Evolutionary conservation across 306 rosid genomes (phyloP).

Genomic region (Morella rubra): DNA sequence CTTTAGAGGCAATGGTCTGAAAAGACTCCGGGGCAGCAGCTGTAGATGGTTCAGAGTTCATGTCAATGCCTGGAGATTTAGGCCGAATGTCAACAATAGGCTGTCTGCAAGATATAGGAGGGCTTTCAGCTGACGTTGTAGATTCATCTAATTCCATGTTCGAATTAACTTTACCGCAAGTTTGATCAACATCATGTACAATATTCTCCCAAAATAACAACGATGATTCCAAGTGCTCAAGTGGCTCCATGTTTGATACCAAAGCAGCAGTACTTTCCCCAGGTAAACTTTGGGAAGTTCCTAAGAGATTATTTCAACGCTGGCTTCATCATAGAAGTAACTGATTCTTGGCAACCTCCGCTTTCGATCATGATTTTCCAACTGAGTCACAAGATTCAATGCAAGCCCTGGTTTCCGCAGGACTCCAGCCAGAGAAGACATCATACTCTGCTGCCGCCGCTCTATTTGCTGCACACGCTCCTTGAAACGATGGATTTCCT

Average conservation of each 20-base stretch:
- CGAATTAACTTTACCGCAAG: constrained; percentile 29
- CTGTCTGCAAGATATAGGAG: constrained; percentile 44
- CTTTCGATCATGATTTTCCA: constrained; percentile 53
- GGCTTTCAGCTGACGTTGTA: constrained; percentile 44
- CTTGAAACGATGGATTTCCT: constrained; percentile 35
- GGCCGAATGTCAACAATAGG: constrained; percentile 42
- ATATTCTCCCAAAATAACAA: constrained; percentile 62
- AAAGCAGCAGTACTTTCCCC: constrained; percentile 28
- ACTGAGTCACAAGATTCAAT: constrained; percentile 40
- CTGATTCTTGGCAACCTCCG: constrained; percentile 54
- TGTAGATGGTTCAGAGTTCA: constrained; percentile 57
- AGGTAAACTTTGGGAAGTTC: constrained; percentile 31
- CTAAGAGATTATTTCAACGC: constrained; percentile 42
- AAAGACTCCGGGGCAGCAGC: constrained; percentile 23
- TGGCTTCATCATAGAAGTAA: constrained; percentile 34
- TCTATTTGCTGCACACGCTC: constrained; percentile 51
- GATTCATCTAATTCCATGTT: constrained; percentile 58
- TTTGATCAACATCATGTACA: constrained; percentile 32
- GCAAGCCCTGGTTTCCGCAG: constrained; percentile 53
- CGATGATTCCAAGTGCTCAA: constrained; percentile 60
- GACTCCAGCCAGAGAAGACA: constrained; percentile 46
- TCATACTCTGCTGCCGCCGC: constrained; percentile 47
- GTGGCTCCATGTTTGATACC: constrained; percentile 34
- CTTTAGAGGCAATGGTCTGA: constrained; percentile 39
- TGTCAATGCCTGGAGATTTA: constrained; percentile 56